Evolutionary conservation across 768 basidiomycete species (phyloP).

Genomic region (Suillus cothurnatus): DNA sequence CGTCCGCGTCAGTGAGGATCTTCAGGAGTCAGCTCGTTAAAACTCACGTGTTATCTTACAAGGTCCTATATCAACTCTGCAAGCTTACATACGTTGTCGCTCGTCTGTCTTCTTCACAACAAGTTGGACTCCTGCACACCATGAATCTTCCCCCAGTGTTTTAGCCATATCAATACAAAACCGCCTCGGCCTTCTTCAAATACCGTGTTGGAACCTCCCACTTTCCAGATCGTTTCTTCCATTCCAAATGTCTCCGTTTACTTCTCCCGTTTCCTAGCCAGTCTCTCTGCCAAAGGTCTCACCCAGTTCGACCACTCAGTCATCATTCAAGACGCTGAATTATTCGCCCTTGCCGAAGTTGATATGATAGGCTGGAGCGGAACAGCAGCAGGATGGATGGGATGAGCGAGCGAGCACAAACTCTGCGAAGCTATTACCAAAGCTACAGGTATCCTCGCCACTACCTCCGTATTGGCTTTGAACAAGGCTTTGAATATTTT

Average conservation of each 20-base stretch:
- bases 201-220: constrained; percentile 2
- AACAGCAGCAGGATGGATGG: constrained; percentile 4
- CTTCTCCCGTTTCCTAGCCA: constrained; percentile 2
- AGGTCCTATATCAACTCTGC: background rate
- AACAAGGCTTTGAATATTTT: constrained; percentile 1
- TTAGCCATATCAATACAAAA: background rate
- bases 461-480: constrained; percentile 3
- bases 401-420: background rate
- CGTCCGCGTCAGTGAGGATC: background rate
- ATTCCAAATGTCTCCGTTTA: constrained; percentile 2
- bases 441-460: background rate
- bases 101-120: background rate
- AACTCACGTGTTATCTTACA: background rate
- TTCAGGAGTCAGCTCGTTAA: background rate
- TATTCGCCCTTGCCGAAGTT: constrained; percentile 1
- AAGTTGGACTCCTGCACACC: background rate
- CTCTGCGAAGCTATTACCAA: background rate
- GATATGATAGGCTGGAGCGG: constrained; percentile 5
- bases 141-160: background rate
- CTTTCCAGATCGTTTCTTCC: background rate
- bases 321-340: background rate
- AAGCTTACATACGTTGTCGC: background rate
- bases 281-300: background rate
- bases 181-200: constrained; percentile 3
- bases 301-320: constrained; percentile 1